These are phyloP conservation scores for Aschersonia sp. DNA, from an alignment of 2,329 filamentous ascomycete genomes.

Conservation along the genomic window DNA sequence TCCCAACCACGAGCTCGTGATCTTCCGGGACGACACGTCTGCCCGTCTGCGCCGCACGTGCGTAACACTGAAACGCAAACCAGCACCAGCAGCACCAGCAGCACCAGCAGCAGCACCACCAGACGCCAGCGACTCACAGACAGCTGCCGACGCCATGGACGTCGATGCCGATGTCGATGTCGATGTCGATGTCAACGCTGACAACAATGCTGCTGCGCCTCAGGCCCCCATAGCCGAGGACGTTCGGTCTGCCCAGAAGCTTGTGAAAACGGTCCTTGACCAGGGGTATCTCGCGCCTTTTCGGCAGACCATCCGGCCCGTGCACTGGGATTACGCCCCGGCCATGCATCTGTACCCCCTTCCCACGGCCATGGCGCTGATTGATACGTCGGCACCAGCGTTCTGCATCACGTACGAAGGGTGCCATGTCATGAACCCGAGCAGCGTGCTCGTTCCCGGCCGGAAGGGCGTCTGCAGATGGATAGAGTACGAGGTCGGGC, in stretches of 20 bases:
- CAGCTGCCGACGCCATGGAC: constrained; percentile 21
- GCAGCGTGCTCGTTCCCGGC: constrained; percentile 55
- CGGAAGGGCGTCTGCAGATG: constrained; percentile 59
- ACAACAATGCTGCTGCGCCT: constrained; percentile 1
- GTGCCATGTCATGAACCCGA: constrained; percentile 91
- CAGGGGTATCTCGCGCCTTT: constrained; percentile 86
- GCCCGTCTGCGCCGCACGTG: constrained; percentile 63
- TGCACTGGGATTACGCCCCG: constrained; percentile 78
- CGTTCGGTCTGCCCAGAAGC: constrained; percentile 49
- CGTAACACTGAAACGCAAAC: constrained; percentile 47
- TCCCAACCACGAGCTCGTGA: constrained; percentile 69
- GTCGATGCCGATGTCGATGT: constrained; percentile 20
- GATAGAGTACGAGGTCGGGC: constrained; percentile 71
- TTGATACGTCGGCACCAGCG: constrained; percentile 66
- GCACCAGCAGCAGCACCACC: constrained; percentile 7
- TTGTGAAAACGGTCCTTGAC: constrained; percentile 84
- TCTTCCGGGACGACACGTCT: constrained; percentile 79
- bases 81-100: constrained; percentile 8
- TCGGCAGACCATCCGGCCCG: constrained; percentile 59
- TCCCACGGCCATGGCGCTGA: constrained; percentile 68
- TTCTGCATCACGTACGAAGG: constrained; percentile 90
- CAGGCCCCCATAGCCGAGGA: constrained; percentile 25
- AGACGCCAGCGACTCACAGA: constrained; percentile 8
- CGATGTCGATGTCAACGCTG: constrained; percentile 20
- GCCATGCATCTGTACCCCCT: constrained; percentile 75